Evolutionary conservation across 176 grass and related monocot genomes (phyloP).

Genomic region (Avena sativa): DNA sequence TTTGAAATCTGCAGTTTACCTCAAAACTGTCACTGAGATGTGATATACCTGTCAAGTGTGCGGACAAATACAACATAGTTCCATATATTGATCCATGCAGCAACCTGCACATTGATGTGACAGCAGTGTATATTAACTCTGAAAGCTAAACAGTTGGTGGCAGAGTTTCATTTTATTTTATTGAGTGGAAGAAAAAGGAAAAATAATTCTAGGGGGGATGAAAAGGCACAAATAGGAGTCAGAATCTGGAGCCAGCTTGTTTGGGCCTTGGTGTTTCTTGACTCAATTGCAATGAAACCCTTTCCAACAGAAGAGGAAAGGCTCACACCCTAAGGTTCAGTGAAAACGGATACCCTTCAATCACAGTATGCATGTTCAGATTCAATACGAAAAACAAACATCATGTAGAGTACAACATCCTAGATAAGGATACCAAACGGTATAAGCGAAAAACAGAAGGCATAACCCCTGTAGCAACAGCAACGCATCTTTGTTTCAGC

Average conservation of each 20-base stretch:
- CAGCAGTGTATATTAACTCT: not conserved
- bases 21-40: not conserved
- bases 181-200: not conserved
- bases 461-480: not conserved
- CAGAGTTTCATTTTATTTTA: not conserved
- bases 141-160: not conserved
- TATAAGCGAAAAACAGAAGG: not conserved
- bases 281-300: not conserved
- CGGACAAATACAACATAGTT: not conserved
- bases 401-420: not conserved
- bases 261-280: not conserved
- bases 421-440: not conserved
- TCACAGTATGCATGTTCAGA: slow-evolving; percentile 8
- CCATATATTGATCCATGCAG: not conserved
- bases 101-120: slow-evolving; percentile 13
- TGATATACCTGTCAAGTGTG: not conserved
- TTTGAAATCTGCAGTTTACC: not conserved
- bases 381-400: slow-evolving; percentile 10
- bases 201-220: not conserved
- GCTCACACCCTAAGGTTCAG: not conserved
- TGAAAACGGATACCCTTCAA: not conserved
- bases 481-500: not conserved
- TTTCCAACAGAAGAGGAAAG: not conserved
- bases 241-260: not conserved
- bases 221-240: not conserved